A percentile compares a stretch with the other conserved stretches of the same genome.
Evolutionary conservation across 2,329 filamentous ascomycete genomes (phyloP).

Genomic region (Geosmithia morbida): DNA sequence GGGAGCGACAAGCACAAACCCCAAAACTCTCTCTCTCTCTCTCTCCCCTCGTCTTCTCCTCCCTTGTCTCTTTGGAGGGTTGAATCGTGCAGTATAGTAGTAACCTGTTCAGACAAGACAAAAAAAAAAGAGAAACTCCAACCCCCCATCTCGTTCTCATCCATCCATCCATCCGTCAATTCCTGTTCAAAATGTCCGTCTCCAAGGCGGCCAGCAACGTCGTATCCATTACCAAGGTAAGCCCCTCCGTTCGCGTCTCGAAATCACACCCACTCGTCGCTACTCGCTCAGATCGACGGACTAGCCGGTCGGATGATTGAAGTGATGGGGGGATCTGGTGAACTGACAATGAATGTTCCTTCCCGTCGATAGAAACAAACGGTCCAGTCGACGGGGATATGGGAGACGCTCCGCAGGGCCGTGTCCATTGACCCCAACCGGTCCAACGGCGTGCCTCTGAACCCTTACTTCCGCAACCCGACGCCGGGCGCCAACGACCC

Average conservation of each 20-base stretch:
- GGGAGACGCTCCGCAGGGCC: constrained; percentile 66
- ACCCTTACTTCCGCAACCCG: constrained; percentile 83
- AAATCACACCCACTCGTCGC: no score
- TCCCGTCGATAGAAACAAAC: constrained; percentile 72
- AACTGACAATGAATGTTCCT: constrained; percentile 8
- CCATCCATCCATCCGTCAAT: constrained; percentile 4
- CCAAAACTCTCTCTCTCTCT: constrained; percentile 2
- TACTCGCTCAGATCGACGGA: no score
- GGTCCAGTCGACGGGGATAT: constrained; percentile 76
- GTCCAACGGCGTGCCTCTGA: constrained; percentile 83
- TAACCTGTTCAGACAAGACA: no score
- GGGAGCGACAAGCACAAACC: neutral
- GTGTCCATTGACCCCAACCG: constrained; percentile 76
- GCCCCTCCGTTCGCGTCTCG: neutral
- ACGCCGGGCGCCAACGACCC: constrained; percentile 32
- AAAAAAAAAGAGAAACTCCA: no score
- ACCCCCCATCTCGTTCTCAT: neutral
- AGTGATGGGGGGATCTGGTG: no score
- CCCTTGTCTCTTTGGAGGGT: no score
- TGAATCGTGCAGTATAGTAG: no score
- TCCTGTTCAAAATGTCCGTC: constrained; percentile 38
- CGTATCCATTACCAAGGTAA: constrained; percentile 44
- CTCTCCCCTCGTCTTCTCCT: neutral
- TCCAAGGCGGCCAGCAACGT: constrained; percentile 39
- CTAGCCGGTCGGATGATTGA: no score